Percentiles rank a stretch among this genome's conserved stretches.
Evolutionary conservation across 139 green algal species (phyloP).

Genomic region (Micromonas commoda): DNA sequence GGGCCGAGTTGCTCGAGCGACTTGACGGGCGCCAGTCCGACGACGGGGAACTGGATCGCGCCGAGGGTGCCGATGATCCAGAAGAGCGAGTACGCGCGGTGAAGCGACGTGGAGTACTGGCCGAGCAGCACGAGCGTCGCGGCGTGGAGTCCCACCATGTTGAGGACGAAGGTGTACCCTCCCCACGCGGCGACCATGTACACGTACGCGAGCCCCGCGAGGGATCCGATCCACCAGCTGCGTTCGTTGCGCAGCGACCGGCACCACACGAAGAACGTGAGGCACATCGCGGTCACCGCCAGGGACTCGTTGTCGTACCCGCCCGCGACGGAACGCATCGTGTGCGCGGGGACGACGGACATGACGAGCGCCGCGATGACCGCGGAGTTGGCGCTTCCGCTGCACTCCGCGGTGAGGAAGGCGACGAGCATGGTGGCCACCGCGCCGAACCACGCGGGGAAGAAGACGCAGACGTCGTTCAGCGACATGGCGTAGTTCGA

Average conservation of each 20-base stretch:
- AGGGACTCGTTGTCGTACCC: conserved; percentile 75
- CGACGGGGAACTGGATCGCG: conserved; percentile 48
- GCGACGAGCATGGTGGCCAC: conserved; percentile 23
- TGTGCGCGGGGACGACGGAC: conserved; percentile 57
- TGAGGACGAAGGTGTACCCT: conserved; percentile 92
- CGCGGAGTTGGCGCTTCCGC: conserved; percentile 4
- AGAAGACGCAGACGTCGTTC: conserved; percentile 63
- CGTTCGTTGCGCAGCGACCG: conserved; percentile 15
- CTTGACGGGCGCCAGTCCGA: conserved; percentile 44
- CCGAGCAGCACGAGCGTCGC: conserved; percentile 42
- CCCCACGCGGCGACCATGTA: conserved; percentile 69
- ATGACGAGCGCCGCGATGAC: conserved; percentile 41
- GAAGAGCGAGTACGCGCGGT: conserved; percentile 34
- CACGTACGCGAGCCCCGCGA: conserved; percentile 46
- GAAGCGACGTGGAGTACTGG: conserved; percentile 40
- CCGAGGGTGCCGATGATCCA: conserved; percentile 36
- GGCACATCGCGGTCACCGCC: conserved; percentile 77
- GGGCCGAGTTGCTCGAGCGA: conserved; percentile 46
- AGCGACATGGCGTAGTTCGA: conserved; percentile 41
- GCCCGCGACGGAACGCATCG: conserved; percentile 58
- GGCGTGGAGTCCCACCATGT: conserved; percentile 86
- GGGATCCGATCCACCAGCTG: conserved; percentile 29
- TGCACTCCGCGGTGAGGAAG: conserved; percentile 28
- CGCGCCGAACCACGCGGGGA: conserved; percentile 37
- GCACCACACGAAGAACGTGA: conserved; percentile 60